Base-by-base conservation (phyloP, 192 early-diverging fungal species). In the Coemansia sp. region DNA sequence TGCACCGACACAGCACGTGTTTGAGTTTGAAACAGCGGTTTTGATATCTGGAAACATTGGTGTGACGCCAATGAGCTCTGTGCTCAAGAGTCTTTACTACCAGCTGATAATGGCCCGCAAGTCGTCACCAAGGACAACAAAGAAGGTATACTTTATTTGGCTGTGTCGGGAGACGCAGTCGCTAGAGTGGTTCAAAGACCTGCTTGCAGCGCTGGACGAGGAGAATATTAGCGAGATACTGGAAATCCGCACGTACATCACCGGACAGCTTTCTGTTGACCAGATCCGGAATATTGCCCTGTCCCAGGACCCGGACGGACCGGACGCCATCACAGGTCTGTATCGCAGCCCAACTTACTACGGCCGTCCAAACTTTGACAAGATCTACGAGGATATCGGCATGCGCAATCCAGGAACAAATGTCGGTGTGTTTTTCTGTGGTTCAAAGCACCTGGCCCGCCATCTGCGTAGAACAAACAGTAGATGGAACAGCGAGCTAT, bases 341-440 rank as follows among this genome's bases (percentile, higher is more conserved):
- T 79, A 81, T 16, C 76, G 80, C 47, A 87, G 84, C 41, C 78
- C 85, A 49, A 90, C 88, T 42, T 89, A 91, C 77, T 93, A 87
- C 75, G 93, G 93, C 15, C 84, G 93, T 11, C 93, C 93, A n/a
- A 87, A 91, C 67, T 93, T 90, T 79, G 71, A 81, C 50, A 74
- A 78, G 42, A 87, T 94, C 39, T 90, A 93, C 68, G 67, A 74
- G 19, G 81, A 89, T 21, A 75, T 89, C 16, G 82, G 83, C 9
- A 84, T 64, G 40, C 82, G 84, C 52, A 80, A 84, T 48, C 70
- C 87, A 15, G 43, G 71, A 11, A 84, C 85, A 0, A 84, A 91
- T 38, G 84, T 95, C 15, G 93, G 92, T 10, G 90, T 95, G 45
- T 93, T 93, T 67, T 91, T 89, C 71, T 95, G 93, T 69, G 93